Base-by-base conservation (phyloP, 108 stramenopile species). In the Cyclotella choctawhatcheeana region DNA sequence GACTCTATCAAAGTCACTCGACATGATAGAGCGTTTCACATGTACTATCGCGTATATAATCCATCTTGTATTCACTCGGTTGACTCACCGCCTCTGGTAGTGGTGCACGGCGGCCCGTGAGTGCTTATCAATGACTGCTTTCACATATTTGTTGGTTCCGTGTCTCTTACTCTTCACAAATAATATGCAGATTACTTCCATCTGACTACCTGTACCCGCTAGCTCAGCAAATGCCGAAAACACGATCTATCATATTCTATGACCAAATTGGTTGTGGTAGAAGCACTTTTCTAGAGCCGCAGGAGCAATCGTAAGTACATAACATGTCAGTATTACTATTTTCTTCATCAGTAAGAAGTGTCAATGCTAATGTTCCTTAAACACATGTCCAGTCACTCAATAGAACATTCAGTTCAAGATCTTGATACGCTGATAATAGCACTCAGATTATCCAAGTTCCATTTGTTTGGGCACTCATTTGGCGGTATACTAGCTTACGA, bases 221-320 rank as follows among this genome's bases (percentile, higher is more conserved):
- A 26, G 74, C 66, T 25, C 67, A 79, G 13, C 59, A 79, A 13
- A 48, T 83, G 31, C 81, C 81, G 31, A 76, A 59, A 34, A 69
- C 72, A 8, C 56, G 82, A 44, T 69, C 82, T 37, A 64, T 83
- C 2, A 75, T 80, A 55, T 80, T 83, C 33, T 83, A 79, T 56
- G 82, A 83, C 64, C 82, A 83, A 69, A 44, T 83, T 10, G 82
- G 82, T 25, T 83, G 82, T 35, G 82, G 82, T 43, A 58, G 58
- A 58, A 80, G 77, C 33, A 67, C 66, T 58, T n/a, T n/a, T n/a
- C n/a, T n/a, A n/a, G n/a, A 76, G 66, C 32, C 63, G 53, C 45
- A 47, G 2, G 53, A 51, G 48, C 34, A 66, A 44, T 45, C 77
- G 80, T 81, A 54, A 72, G 80, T 66, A 62, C 22, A 21, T 16